Base-by-base conservation (phyloP, 2,329 filamentous ascomycete species). In the Akanthomyces muscarius region DNA sequence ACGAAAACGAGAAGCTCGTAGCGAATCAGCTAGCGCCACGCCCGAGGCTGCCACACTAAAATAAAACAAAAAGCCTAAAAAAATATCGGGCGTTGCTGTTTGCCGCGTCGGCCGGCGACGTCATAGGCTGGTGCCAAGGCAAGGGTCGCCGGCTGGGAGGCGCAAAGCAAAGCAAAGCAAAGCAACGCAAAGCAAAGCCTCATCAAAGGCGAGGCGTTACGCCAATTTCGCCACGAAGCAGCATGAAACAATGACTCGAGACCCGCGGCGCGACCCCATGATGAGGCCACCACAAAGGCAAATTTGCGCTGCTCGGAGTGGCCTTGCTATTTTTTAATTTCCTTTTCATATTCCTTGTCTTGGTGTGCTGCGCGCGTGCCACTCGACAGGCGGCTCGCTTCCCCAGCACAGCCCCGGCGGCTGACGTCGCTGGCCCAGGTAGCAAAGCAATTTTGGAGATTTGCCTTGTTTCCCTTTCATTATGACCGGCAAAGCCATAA, bases 331-430 rank as follows among this genome's bases (percentile, higher is more conserved):
- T 28, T 28, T 44, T 18, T 11, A 41, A 18, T 11, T 16, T 16
- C 25, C 14, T 42, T 28, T 28, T 55, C 5, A 28, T 54, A 23
- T 21, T 30, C 52, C 13, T 36, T 36, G 13, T 30, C 13, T 16
- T 41, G 23, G 52, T n/a, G 44, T 41, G n/a, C 30, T 59, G 23
- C 47, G 45, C 36, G 45, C 56, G 45, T 51, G 56, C 30, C 47
- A 42, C 45, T 21, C 21, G 16, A 21, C 6, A 28, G 23, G 30
- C 30, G 44, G 5, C 42, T 45, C 14, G 36, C n/a, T 42, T 23
- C 44, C 52, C 58, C 57, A 52, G 45, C 60, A 62, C 60, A 62
- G 60, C 60, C 60, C 52, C 60, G 33, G 51, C 41, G 41, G 60
- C 60, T 62, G 60, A 62, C 60, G 60, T 62, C 45, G 50, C 44